Evolutionary conservation across 108 stramenopile species (phyloP), one percentile per base, ranked within the genome.

Genomic region (Cyclostephanos tholiformis): DNA sequence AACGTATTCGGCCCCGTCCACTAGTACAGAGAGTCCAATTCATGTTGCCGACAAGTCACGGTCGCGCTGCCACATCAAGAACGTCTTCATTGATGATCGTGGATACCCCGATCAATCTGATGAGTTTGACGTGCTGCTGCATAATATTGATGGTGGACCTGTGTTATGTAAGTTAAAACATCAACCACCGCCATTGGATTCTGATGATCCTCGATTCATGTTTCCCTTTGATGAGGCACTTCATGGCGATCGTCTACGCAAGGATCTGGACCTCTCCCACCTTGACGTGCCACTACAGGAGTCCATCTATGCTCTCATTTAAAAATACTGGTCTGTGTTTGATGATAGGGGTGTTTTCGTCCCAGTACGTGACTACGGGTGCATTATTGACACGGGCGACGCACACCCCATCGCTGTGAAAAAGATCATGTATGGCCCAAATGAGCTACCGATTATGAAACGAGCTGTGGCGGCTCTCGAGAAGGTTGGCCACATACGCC

Each of bases 361-460:
- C n/a, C 55, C 55, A 2, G 55, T 56, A 5, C 20, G 32, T 4
- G 4, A 32, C 4, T 32, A 32, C 4, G 32, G 4, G 4, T 32
- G 32, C 32, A 4, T 32, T 4, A 32, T 32, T 32, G 32, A 32
- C 4, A 32, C 32, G 4, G 32, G 32, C 32, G 32, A 32, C 32
- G 25, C 55, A 56, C 23, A 23, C 25, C 55, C 23, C 5, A 56
- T 56, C 55, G 55, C 55, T 13, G 55, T 56, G 2, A 56, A 56
- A 13, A 56, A 56, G 23, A 60, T 60, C 30, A 60, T 35, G n/a
- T 60, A 60, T 60, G 59, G 59, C 30, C 59, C 59, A 2, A 29
- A 32, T 1, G 59, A 60, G 16, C 32, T 36, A 6, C 59, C 59
- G 0, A 60, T 35, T 14, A 60, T 60, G 59, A 32, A 16, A 11